Base-by-base conservation (phyloP, 441 rosid genomes). In the Populus hybrid region DNA sequence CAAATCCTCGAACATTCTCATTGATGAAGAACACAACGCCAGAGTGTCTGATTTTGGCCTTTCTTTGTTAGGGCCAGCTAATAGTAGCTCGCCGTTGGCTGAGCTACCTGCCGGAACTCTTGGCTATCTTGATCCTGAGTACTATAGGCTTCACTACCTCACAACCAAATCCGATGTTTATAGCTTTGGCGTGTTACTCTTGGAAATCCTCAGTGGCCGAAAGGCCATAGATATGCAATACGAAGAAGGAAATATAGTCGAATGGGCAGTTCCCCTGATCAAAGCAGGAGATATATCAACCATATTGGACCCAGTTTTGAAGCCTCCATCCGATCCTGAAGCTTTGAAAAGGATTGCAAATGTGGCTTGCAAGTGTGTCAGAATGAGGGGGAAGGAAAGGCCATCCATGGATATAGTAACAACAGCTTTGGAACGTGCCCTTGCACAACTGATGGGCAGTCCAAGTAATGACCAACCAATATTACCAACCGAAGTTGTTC, bases 391-490 rank as follows among this genome's bases (percentile, higher is more conserved):
- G 32, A 93, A 89, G 84, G 95, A 95, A 26, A 93, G 99, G 75
- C 99, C 97, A 57, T 93, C 99, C 1, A 93, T 95, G 99, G 99
- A 93, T 42, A 92, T 87, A 86, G 99, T 93, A 70, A 95, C 97
- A 64, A 95, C 99, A 16, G 87, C 93, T 0, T 78, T 93, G 74
- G 97, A 95, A 78, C 84, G 98, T 1, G 92, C 95, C 0, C 93
- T 95, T 0, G 97, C 95, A 0, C 96, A 89, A 87, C 82, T 95
- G 66, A 91, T 95, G 97, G 97, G 99, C 16, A 93, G 94, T 73
- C 99, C 99, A 24, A 87, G 95, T 61, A 80, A 77, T 40, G 97
- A 93, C 79, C 98, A 93, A 76, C 99, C 98, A 1, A 95, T 95
- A 75, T 73, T 95, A 76, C 99, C 97, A 6, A 94, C 97, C 0